A percentile compares a stretch with the other conserved stretches of the same genome.
Conservation (phyloP, 805 yeast species). For the Ogataea minuta region DNA sequence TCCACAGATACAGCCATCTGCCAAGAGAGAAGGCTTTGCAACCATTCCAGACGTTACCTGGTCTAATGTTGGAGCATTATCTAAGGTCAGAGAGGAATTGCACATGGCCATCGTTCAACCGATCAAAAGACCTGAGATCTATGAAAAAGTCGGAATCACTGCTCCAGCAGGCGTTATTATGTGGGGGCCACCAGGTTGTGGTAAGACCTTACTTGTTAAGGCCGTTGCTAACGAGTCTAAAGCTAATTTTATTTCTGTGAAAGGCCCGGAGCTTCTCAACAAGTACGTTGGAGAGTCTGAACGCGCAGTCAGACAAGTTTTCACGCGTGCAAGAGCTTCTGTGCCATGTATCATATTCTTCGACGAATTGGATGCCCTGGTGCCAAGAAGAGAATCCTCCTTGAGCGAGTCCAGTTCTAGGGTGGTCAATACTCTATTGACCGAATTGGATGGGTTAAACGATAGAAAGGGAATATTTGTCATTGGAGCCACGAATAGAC, state of each 20-base stretch:
- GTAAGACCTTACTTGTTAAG: slow-evolving; percentile 92
- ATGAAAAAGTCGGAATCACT: slow-evolving; percentile 85
- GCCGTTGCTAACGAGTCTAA: slow-evolving; percentile 98
- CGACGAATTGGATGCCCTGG: slow-evolving; percentile 94
- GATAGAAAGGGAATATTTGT: slow-evolving; percentile 93
- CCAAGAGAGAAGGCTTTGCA: slow-evolving; percentile 97
- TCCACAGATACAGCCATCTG: slow-evolving; percentile 94
- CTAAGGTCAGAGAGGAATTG: slow-evolving; percentile 76
- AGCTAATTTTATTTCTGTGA: slow-evolving; percentile 92
- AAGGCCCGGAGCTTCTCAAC: slow-evolving; percentile 94
- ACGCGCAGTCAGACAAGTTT: slow-evolving; percentile 87
- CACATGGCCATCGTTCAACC: slow-evolving; percentile 99
- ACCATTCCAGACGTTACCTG: slow-evolving; percentile 97
- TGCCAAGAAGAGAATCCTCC: slow-evolving; percentile 88
- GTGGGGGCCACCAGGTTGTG: slow-evolving; percentile 99
- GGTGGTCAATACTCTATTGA: slow-evolving; percentile 90
- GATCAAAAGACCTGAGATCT: slow-evolving; percentile 86
- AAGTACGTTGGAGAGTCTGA: slow-evolving; percentile 97
- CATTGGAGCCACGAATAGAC: slow-evolving; percentile 95
- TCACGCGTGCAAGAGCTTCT: slow-evolving; percentile 91
- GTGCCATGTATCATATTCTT: slow-evolving; percentile 92
- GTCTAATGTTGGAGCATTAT: slow-evolving; percentile 90
- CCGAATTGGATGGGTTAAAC: slow-evolving; percentile 92
- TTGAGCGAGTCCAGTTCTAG: slow-evolving; percentile 87
- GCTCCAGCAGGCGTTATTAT: slow-evolving; percentile 96